Conservation (phyloP, 2,329 filamentous ascomycete species). For the Chaetomium strumarium region DNA sequence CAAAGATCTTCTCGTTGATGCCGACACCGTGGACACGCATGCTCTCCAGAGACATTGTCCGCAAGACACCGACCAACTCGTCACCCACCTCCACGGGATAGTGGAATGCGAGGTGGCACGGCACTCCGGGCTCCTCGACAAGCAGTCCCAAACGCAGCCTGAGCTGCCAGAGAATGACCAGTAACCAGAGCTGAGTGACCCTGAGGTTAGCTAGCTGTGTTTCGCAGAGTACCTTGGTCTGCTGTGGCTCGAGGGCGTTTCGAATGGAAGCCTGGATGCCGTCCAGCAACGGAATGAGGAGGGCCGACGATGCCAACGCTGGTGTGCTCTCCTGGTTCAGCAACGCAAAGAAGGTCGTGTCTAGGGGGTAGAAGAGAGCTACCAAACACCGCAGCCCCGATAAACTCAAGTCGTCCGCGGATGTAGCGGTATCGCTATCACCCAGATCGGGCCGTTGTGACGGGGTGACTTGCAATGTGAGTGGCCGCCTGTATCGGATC, state of each 20-base stretch:
- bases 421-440: neutral
- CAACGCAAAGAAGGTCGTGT: slow-evolving; percentile 5
- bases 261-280: neutral
- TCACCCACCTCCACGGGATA: slow-evolving; percentile 24
- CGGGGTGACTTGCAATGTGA: slow-evolving; percentile 4
- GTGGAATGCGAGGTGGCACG: slow-evolving; percentile 27
- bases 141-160: slow-evolving; percentile 35
- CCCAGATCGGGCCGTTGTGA: neutral
- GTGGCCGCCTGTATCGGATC: slow-evolving; percentile 5
- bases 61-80: slow-evolving; percentile 36
- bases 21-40: slow-evolving; percentile 41
- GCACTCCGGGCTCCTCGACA: neutral
- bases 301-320: neutral
- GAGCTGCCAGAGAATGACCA: slow-evolving; percentile 41
- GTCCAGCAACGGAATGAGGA: neutral
- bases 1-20: slow-evolving; percentile 42
- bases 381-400: neutral
- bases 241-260: slow-evolving; percentile 30
- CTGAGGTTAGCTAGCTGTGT: slow-evolving; percentile 41
- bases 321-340: slow-evolving; percentile 3
- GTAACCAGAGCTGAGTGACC: slow-evolving; percentile 41
- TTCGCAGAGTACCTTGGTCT: slow-evolving; percentile 32
- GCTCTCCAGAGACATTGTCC: slow-evolving; percentile 31
- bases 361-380: slow-evolving; percentile 3
- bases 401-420: neutral